Evolutionary conservation across 2,329 filamentous ascomycete genomes (phyloP).

Genomic region (Colletotrichum acutatum): DNA sequence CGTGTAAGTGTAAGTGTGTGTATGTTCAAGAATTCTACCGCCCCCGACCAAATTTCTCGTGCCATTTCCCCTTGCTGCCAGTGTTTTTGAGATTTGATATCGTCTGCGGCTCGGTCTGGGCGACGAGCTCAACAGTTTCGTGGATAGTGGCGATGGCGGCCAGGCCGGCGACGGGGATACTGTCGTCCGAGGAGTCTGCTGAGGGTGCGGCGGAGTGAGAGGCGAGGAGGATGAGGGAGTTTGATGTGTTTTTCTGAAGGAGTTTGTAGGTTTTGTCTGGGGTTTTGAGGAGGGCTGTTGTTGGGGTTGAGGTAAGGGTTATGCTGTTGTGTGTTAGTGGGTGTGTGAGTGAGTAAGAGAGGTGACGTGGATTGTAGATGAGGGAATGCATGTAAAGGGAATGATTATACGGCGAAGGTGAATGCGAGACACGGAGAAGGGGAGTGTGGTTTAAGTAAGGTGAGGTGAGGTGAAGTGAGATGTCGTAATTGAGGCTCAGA

Average conservation of each 20-base stretch:
- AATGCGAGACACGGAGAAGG: not conserved
- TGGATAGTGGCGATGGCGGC: constrained; percentile 66
- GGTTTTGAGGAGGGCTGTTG: constrained; percentile 62
- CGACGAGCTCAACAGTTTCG: constrained; percentile 71
- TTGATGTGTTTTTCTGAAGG: constrained; percentile 75
- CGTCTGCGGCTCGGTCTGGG: constrained; percentile 45
- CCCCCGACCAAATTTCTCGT: constrained; percentile 65
- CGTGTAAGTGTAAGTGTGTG: too few relatives aligned
- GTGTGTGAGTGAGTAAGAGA: not conserved
- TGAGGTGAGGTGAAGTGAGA: not conserved
- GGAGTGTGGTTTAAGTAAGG: constrained; percentile 10
- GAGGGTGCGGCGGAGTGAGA: constrained; percentile 39
- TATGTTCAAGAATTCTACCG: constrained; percentile 43
- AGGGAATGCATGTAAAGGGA: not conserved
- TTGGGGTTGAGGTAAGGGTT: constrained; percentile 60
- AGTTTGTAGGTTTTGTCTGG: constrained; percentile 66
- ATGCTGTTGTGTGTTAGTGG: constrained; percentile 48
- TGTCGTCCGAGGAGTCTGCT: constrained; percentile 28
- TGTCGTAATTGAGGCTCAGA: constrained; percentile 22
- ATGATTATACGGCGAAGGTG: too few relatives aligned
- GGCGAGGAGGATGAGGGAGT: constrained; percentile 68
- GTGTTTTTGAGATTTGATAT: constrained; percentile 42
- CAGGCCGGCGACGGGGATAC: constrained; percentile 47
- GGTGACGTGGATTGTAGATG: not conserved
- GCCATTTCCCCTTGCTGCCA: constrained; percentile 64